These are phyloP conservation scores for Lepidium didymum DNA, from an alignment of 345 rosid species.

Conservation along the genomic window DNA sequence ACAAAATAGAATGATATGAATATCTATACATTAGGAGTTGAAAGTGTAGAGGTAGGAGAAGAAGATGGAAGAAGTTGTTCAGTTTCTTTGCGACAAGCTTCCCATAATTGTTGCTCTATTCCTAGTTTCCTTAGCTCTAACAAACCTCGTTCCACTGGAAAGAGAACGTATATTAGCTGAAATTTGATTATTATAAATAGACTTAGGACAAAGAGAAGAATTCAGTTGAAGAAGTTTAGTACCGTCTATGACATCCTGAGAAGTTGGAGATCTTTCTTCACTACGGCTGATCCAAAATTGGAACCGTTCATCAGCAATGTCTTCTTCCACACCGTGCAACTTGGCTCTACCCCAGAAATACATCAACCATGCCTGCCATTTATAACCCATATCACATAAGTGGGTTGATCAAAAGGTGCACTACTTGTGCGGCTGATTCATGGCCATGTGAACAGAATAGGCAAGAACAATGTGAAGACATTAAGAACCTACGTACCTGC, in stretches of 20 bases:
- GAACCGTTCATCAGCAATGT: conserved; percentile 73
- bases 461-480: no score
- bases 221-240: background rate
- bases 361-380: conserved; percentile 68
- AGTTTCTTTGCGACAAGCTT: conserved; percentile 72
- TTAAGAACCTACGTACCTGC: conserved; percentile 48
- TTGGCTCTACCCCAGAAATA: conserved; percentile 86
- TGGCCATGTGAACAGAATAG: no score
- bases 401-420: no score
- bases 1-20: background rate
- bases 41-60: conserved; percentile 21
- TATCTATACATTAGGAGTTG: background rate
- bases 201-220: background rate
- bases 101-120: conserved; percentile 85
- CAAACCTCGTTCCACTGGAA: conserved; percentile 70
- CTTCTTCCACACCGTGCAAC: conserved; percentile 66
- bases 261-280: conserved; percentile 43
- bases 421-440: no score
- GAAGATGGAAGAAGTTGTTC: conserved; percentile 28
- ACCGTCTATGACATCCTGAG: conserved; percentile 79
- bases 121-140: conserved; percentile 77
- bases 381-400: background rate
- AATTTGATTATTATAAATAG: background rate
- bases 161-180: background rate
- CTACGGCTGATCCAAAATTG: conserved; percentile 63